Evolutionary conservation across 352 stramenopile species (phyloP).

Genomic region (Phytophthora kernoviae): DNA sequence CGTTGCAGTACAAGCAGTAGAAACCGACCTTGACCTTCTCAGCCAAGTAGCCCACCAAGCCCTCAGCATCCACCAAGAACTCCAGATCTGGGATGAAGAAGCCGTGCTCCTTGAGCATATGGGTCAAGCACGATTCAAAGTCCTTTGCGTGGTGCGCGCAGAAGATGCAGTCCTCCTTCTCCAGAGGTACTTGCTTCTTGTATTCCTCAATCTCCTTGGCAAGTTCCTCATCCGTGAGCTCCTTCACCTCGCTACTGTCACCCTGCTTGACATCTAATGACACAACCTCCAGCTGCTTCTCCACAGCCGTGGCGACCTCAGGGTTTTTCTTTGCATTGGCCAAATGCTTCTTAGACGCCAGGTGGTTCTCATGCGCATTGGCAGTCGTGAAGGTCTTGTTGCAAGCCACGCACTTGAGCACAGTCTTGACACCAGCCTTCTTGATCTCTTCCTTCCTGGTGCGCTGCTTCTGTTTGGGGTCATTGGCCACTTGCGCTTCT

Average conservation of each 20-base stretch:
- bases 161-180: slow-evolving; percentile 88
- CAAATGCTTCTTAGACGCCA: slow-evolving; percentile 86
- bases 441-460: slow-evolving; percentile 69
- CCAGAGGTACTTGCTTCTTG: slow-evolving; percentile 72
- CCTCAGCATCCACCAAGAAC: slow-evolving; percentile 90
- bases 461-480: slow-evolving; percentile 79
- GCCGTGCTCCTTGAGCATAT: slow-evolving; percentile 94
- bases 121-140: slow-evolving; percentile 76
- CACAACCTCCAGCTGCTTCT: slow-evolving; percentile 67
- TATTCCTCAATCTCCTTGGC: slow-evolving; percentile 76
- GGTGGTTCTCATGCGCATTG: slow-evolving; percentile 88
- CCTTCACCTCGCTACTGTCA: slow-evolving; percentile 25
- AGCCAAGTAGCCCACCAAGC: slow-evolving; percentile 92
- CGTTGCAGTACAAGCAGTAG: slow-evolving; percentile 96
- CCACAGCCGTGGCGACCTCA: slow-evolving; percentile 39
- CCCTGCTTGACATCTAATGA: slow-evolving; percentile 31
- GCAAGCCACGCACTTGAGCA: slow-evolving; percentile 86
- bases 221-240: slow-evolving; percentile 62
- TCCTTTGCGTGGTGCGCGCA: slow-evolving; percentile 63
- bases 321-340: slow-evolving; percentile 81
- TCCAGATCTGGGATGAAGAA: slow-evolving; percentile 97
- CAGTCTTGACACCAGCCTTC: slow-evolving; percentile 68
- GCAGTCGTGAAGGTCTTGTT: slow-evolving; percentile 84
- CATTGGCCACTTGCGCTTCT: slow-evolving; percentile 59
- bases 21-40: slow-evolving; percentile 97